Conservation (phyloP, 2,329 filamentous ascomycete genomes). For the Zasmidium cellare region DNA sequence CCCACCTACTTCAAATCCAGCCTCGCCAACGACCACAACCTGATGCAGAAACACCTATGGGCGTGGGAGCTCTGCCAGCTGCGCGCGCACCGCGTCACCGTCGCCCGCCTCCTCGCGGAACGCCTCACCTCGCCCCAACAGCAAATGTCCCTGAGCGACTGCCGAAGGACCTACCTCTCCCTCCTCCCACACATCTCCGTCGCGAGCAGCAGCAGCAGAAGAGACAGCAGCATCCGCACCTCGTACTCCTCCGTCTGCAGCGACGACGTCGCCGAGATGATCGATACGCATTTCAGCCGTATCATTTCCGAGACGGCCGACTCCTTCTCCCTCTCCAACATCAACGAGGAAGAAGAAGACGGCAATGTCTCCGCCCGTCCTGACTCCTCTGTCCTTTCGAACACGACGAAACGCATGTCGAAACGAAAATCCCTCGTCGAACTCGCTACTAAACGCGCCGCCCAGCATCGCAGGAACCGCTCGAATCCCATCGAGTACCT, state of each 20-base stretch:
- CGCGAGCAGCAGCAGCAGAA: conserved; percentile 5
- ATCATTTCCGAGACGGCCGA: conserved; percentile 9
- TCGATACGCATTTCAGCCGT: conserved; percentile 21
- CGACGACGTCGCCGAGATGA: neutral
- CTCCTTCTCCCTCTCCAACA: neutral
- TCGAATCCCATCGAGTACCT: conserved; percentile 16
- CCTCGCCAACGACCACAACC: conserved; percentile 18
- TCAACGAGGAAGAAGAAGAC: neutral
- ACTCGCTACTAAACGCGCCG: conserved; percentile 5
- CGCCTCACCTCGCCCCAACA: conserved; percentile 7
- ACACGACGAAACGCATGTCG: neutral
- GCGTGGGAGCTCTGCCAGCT: conserved; percentile 24
- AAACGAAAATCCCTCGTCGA: conserved; percentile 13
- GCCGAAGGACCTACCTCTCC: conserved; percentile 17
- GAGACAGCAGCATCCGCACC: conserved; percentile 7
- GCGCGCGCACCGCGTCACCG: conserved; percentile 17
- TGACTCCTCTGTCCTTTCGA: conserved; percentile 14
- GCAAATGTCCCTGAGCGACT: conserved; percentile 20
- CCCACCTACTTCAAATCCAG: conserved; percentile 22
- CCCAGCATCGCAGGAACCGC: conserved; percentile 10
- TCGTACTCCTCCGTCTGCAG: no score
- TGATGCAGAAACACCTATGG: conserved; percentile 27
- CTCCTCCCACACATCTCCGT: conserved; percentile 23
- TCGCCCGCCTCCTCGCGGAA: conserved; percentile 20
- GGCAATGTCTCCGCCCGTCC: conserved; percentile 1